Evolutionary conservation across 495 filamentous ascomycete species (phyloP), one percentile per base, ranked within the genome.

Genomic region (Penicillium fimorum): DNA sequence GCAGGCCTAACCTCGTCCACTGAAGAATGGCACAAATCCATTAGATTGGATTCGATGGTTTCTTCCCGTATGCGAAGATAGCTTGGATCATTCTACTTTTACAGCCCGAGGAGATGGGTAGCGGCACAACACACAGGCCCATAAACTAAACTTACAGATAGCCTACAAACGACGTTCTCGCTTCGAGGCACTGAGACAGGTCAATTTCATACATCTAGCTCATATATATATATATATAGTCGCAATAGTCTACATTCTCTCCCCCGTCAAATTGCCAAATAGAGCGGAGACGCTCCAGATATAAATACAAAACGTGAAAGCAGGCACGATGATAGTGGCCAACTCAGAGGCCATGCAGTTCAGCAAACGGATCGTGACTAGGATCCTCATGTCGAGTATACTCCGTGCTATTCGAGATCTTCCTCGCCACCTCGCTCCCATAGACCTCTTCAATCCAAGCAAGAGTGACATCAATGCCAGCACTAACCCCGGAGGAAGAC

Each of bases 381-480:
- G 59, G 6, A 49, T 68, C 55, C 22, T 50, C 30, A 44, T 65
- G 59, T 5, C 59, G 52, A 24, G 33, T 61, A 47, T 68, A 61
- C 37, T 68, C 65, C 10, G 59, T 58, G 10, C 20, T 12, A 44
- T 63, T 47, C 3, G 62, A 49, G 18, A 65, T 58, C 11, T 30
- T 18, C 18, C 37, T n/a, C 2, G 65, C 65, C 41, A 42, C 51
- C 17, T 60, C 48, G 20, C 57, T 38, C 2, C 65, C 59, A 52
- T 48, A 68, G 11, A 61, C 29, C 32, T 60, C 49, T 49, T 18
- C 62, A 58, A 68, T 63, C 65, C 65, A 68, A 45, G 65, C 65
- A 20, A 73, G 46, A 11, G 59, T 81, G 38, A 81, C 74, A 74
- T 90, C 87, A n/a, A 87, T 84, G 0, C 86, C 87, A n/a, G 83